Evolutionary conservation across 2,329 filamentous ascomycete genomes (phyloP), one percentile per base, ranked within the genome.

Genomic region (Penicillium sp.): DNA sequence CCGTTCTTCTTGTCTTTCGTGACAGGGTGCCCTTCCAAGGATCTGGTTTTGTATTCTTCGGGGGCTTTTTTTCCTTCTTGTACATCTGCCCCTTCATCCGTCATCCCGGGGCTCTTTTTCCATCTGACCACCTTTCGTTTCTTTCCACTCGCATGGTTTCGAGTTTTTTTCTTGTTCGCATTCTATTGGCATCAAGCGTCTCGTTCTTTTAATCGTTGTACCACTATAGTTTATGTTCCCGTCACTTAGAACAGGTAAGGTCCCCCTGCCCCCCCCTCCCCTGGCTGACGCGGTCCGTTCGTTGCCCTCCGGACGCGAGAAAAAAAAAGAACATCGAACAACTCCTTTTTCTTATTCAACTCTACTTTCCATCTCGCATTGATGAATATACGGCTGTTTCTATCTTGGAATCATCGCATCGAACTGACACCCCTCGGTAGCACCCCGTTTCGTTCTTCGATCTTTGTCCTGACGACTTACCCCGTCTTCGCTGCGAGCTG

Each of bases 231-330:
- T 52, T 52, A 56, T 59, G 51, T 46, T 52, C 52, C 52, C 54
- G 57, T 55, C 56, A 59, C 42, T 60, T 60, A 59, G 54, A 63
- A 57, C 58, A 65, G 63, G 64, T 66, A 62, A 51, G 53, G 20
- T 50, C 18, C 16, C 32, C 42, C 39, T 32, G 18, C 27, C 34
- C 37, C 52, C 53, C 52, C 27, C 34, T 35, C 52, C 53, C 52
- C 49, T 53, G 40, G 53, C 58, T 56, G 55, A 55, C 52, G 50
- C 51, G 54, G 54, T 50, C 45, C 50, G 34, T 43, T 52, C 44
- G 40, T 39, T 42, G 35, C 48, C 43, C 36, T 44, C 46, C 46
- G 38, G 40, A 47, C 42, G 11, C n/a, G 35, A 46, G 34, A 35
- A 36, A 44, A 40, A 47, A 50, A 54, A 40, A 26, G 34, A 16